These are phyloP conservation scores for Aspergillus hortae DNA, from an alignment of 2,329 filamentous ascomycete genomes.

Conservation along the genomic window DNA sequence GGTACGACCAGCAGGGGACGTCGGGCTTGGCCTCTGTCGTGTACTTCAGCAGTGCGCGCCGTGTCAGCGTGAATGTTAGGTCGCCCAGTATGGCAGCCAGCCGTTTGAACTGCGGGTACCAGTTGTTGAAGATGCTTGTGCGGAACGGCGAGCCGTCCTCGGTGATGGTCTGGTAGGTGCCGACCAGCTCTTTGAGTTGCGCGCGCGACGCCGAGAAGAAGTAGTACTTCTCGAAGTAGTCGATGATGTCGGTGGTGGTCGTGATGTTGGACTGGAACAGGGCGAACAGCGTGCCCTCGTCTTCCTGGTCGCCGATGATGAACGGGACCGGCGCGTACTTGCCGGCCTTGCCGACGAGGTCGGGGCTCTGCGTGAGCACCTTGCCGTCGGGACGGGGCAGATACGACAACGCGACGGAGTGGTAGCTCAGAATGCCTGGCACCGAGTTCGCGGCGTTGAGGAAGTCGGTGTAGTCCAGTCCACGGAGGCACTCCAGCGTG, in stretches of 20 bases:
- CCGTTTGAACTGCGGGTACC: conserved; percentile 75
- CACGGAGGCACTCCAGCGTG: conserved; percentile 49
- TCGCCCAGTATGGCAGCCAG: conserved; percentile 73
- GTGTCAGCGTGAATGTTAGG: conserved; percentile 67
- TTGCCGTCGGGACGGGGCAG: conserved; percentile 69
- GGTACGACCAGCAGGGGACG: conserved; percentile 70
- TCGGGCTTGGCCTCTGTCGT: conserved; percentile 48
- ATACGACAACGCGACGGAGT: conserved; percentile 67
- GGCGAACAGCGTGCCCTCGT: conserved; percentile 73
- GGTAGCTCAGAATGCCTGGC: conserved; percentile 64
- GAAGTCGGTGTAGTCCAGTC: conserved; percentile 43
- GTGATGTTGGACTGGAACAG: conserved; percentile 68
- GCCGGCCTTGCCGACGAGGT: conserved; percentile 52
- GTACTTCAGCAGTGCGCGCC: conserved; percentile 59
- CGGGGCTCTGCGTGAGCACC: conserved; percentile 60
- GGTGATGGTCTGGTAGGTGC: conserved; percentile 57
- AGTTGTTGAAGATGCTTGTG: conserved; percentile 64
- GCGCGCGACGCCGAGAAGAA: conserved; percentile 55
- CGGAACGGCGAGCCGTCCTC: conserved; percentile 67
- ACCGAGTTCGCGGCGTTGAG: conserved; percentile 67
- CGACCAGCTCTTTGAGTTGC: conserved; percentile 56
- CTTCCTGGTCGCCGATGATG: conserved; percentile 72
- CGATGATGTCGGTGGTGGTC: conserved; percentile 54
- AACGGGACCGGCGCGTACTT: conserved; percentile 59
- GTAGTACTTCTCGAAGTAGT: conserved; percentile 60